Evolutionary conservation across 208 protist species (phyloP).

Genomic region (Leishmania lainsoni): DNA sequence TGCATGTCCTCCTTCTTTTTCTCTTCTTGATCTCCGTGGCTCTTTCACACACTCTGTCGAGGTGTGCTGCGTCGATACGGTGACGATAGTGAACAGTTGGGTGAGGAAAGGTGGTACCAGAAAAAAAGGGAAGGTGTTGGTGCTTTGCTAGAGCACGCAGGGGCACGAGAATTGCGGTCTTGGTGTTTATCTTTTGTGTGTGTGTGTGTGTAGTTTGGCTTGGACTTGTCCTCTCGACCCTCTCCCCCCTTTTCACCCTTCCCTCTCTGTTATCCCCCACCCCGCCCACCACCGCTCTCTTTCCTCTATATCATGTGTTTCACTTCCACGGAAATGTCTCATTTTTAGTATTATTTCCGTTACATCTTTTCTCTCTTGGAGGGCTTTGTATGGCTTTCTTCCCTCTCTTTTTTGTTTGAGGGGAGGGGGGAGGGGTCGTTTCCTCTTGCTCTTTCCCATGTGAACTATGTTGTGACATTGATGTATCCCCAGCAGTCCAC

Average conservation of each 20-base stretch:
- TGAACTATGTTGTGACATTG: neutral
- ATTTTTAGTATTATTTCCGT: neutral
- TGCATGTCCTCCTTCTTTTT: neutral
- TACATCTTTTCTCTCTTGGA: neutral
- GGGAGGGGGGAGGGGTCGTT: too few relatives aligned
- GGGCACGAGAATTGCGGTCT: neutral
- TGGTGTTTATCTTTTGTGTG: neutral
- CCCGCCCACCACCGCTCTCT: neutral
- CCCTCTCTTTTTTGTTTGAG: neutral
- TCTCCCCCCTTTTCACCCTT: neutral
- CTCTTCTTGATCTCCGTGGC: neutral
- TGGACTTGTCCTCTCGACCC: neutral
- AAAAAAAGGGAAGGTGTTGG: too few relatives aligned
- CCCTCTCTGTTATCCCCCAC: neutral
- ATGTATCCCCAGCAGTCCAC: constrained; percentile 1
- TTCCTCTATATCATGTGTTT: neutral
- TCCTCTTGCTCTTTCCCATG: neutral
- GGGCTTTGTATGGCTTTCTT: neutral
- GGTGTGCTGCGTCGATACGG: neutral
- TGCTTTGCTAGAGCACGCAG: neutral
- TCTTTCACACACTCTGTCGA: neutral
- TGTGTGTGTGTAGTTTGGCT: neutral
- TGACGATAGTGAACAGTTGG: neutral
- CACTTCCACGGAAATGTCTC: neutral
- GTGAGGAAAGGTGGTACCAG: neutral